Evolutionary conservation across 2,329 filamentous ascomycete genomes (phyloP).

Genomic region (Botrytis fragariae): DNA sequence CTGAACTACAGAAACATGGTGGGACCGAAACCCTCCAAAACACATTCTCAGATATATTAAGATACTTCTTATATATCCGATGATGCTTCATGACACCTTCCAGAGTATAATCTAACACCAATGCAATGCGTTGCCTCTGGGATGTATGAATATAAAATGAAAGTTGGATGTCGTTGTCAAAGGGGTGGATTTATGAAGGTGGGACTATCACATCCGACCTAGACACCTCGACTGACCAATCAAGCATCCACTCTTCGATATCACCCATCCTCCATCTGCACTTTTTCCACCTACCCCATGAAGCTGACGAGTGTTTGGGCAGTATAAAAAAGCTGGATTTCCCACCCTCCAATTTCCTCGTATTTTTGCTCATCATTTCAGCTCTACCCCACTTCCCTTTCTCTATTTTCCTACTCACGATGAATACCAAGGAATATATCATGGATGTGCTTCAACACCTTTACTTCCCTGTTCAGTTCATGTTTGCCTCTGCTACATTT

Average conservation of each 20-base stretch:
- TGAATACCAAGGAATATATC: slow-evolving; percentile 17
- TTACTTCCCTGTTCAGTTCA: slow-evolving; percentile 52
- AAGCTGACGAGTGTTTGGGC: background rate
- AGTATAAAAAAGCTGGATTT: background rate
- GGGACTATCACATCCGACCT: background rate
- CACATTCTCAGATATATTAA: background rate
- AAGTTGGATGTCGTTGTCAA: background rate
- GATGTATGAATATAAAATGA: background rate
- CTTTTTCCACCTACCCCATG: background rate
- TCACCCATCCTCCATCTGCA: background rate
- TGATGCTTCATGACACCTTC: background rate
- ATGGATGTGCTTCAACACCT: slow-evolving; percentile 25
- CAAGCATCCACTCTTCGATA: background rate
- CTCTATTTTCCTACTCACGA: background rate
- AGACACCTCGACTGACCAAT: slow-evolving; percentile 3
- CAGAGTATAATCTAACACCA: no score
- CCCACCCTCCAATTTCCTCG: background rate
- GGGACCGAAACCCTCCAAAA: background rate
- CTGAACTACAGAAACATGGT: background rate
- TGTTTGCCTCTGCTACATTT: slow-evolving; percentile 48
- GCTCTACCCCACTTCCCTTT: background rate
- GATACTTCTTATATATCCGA: background rate
- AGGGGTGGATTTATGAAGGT: slow-evolving; percentile 6
- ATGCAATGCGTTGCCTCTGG: no score
- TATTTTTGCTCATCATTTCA: background rate